Base-by-base conservation (phyloP, 192 early-diverging fungal species). In the Rhizoclosmatium sp. region DNA sequence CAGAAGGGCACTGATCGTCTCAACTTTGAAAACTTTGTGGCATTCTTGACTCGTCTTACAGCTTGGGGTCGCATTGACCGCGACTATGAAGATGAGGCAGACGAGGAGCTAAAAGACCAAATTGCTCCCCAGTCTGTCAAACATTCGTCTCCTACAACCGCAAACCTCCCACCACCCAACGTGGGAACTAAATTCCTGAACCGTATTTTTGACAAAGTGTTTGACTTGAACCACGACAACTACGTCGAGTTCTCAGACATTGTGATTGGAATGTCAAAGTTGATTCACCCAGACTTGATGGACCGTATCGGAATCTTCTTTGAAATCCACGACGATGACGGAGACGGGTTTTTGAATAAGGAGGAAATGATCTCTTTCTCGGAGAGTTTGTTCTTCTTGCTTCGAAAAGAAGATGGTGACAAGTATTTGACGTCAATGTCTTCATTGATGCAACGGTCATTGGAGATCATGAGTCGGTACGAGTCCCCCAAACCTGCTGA, bases 321-420 rank as follows among this genome's bases (percentile, higher is more conserved):
- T 78, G 87, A 91, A 19, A 81, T 97, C 69, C 95, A 95, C 77
- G 93, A 95, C 78, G 74, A 84, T 39, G 87, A 94, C 71, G 81
- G 84, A 45, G 87, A 93, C 62, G 91, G 88, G 1, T 79, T 85
- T 12, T 82, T 97, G 59, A 89, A 75, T 45, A 90, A 94, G 46
- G 88, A 93, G 47, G 93, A 99, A 69, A 88, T 96, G 47, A 91
- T 96, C 72, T 89, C 92, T 54, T 85, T 97, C 66, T 93, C 94
- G 1, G 96, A 97, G 84, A 92, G 92, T 49, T 80, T 99, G 3
- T 87, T 95, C 69, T 97, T 95, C 76, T 85, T 99, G 1, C 85
- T 93, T 58, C 78, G 92, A 1, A 76, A 79, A 44, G 79, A 90
- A 60, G 82, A 88, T 54, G 87, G 88, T 10, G 89, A 93, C 74